Base-by-base conservation (phyloP, 345 rosid species). In the Dovyalis caffra region DNA sequence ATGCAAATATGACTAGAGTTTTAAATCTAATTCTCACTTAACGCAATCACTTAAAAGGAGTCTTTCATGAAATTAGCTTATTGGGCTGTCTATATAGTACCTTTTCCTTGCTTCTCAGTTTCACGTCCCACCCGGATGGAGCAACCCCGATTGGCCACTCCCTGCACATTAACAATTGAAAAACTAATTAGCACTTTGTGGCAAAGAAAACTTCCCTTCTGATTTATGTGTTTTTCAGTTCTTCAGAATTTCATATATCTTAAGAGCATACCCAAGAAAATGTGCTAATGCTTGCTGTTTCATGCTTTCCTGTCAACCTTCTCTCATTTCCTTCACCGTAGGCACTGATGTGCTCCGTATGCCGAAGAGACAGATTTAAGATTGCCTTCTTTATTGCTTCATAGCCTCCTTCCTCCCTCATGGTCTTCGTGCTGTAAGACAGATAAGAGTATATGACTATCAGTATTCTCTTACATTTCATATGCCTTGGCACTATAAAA, bases 301-400 rank as follows among this genome's bases (percentile, higher is more conserved):
- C 98, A 33, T 95, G 99, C 88, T 91, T 93, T 80, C 99, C 98
- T 0, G 98, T 95, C 82, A 95, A 77, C 84, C 97, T 90, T 84
- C 98, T 91, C 86, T 95, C 99, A 49, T 95, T 95, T 66, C 99
- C 99, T 89, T 95, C 99, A 77, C 98, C 99, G 15, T 93, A 95
- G 5, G 98, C 97, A 70, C 91, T 90, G 5, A 95, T 95, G 78
- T 95, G 99, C 6, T 89, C 98, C 77, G 70, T 77, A 77, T 92
- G 99, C 68, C 94, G 96, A 75, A 95, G 96, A 0, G 98, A 93
- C 20, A 95, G 91, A 73, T 92, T 95, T 85, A 89, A 75, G 74
- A 95, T 95, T 11, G 98, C 98, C 85, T 93, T 91, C 84, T 95
- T 95, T 23, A 95, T 93, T 25, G 78, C 91, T 76, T 95, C 96